Base-by-base conservation (phyloP, 768 basidiomycete species). In the Boletus huronensis region DNA sequence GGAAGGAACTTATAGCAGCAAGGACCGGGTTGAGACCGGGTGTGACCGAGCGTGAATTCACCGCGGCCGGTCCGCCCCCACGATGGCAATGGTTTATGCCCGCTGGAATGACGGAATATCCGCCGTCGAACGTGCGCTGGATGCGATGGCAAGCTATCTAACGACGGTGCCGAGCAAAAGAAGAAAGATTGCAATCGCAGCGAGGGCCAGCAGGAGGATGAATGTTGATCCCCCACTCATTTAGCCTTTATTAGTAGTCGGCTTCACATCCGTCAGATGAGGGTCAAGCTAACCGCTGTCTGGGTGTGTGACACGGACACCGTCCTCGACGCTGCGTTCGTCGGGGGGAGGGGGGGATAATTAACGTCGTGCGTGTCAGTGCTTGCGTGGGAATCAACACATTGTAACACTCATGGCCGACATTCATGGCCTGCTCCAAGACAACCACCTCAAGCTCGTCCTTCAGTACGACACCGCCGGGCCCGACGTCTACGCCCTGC, bases 401-500 rank as follows among this genome's bases (percentile, higher is more conserved):
- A 1, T n/a, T n/a, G n/a, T n/a, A n/a, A n/a, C n/a, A 19, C n/a
- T 16, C 42, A 44, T 29, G 48, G 19, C 26, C 25, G 34, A 52
- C 21, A 35, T 52, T 5, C 45, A 17, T 23, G 4, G 9, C 6
- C 32, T 75, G 21, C 71, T 83, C 47, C 69, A 74, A 54, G 68
- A 65, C 38, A 81, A 85, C 60, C 70, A 77, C 61, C 74, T 79
- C 51, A 68, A 62, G 25, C 66, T 88, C n/a, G 60, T 77, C 19
- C 68, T 72, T 35, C 75, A 82, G 43, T 88, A 85, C 64, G 64
- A 75, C 50, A 57, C 74, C 10, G 80, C 84, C 65, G 58, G 79
- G 26, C 64, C 79, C 17, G 74, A 75, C 29, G 72, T 84, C 32
- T 69, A 65, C 21, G 71, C 66, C 39, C 63, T 89, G 3, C 84